Percentiles rank a stretch among this genome's conserved stretches.
Conservation (phyloP, 495 filamentous ascomycete genomes). For the Patellaria atrata region DNA sequence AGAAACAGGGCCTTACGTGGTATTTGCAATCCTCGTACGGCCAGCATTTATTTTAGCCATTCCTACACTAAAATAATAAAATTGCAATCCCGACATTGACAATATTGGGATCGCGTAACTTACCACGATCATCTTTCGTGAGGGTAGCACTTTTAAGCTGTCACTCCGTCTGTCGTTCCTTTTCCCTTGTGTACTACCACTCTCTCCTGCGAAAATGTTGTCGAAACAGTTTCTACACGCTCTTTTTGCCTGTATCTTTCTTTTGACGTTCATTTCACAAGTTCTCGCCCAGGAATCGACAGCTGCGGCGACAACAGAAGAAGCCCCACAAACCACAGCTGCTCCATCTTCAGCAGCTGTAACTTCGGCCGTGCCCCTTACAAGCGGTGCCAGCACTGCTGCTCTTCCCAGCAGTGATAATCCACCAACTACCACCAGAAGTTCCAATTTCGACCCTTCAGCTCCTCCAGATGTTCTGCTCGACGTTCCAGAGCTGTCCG, state of each 20-base stretch:
- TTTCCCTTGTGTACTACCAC: no score
- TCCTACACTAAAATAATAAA: no score
- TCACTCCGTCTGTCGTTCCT: no score
- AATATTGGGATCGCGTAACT: no score
- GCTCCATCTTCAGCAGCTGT: neutral
- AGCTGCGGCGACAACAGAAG: slow-evolving; percentile 5
- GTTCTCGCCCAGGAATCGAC: slow-evolving; percentile 11
- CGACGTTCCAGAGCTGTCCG: slow-evolving; percentile 38
- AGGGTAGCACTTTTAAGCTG: no score
- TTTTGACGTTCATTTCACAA: slow-evolving; percentile 7
- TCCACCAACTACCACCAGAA: slow-evolving; percentile 11
- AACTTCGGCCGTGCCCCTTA: neutral
- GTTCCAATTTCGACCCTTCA: slow-evolving; percentile 12
- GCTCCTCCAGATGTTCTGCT: slow-evolving; percentile 39
- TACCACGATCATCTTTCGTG: no score
- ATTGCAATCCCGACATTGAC: no score
- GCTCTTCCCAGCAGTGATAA: slow-evolving; percentile 3
- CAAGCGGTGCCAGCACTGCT: slow-evolving; percentile 2
- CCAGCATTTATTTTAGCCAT: no score
- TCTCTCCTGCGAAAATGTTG: no score
- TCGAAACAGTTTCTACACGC: slow-evolving; percentile 2
- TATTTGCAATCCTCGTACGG: no score
- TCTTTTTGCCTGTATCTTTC: slow-evolving; percentile 2
- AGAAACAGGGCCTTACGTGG: no score
- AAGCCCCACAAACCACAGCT: neutral